phyloP scores from a whole-genome alignment of 129 eudicot species.

The Pulicaria dysenterica region DNA sequence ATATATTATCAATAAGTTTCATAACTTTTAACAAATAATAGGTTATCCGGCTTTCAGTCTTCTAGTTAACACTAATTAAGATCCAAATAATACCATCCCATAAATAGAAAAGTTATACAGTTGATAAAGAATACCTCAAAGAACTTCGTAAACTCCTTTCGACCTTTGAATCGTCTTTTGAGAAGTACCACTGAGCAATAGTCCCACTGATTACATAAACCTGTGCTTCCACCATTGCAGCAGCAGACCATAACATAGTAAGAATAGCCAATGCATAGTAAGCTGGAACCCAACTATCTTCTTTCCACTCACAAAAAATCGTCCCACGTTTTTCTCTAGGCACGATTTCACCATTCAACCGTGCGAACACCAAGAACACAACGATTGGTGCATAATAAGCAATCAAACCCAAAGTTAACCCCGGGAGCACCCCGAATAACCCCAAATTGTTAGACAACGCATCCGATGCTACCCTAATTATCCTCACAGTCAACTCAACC shows the following conservation, averaged over 20 bases:
- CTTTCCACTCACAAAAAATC: constrained; percentile 75
- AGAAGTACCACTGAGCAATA: constrained; percentile 93
- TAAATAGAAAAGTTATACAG: not conserved
- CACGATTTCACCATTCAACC: constrained; percentile 71
- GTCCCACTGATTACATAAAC: constrained; percentile 91
- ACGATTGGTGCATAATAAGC: constrained; percentile 73
- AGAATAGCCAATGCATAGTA: constrained; percentile 79
- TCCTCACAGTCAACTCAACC: constrained; percentile 76
- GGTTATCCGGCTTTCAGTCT: too few relatives aligned
- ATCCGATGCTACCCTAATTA: constrained; percentile 78
- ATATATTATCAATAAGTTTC: too few relatives aligned
- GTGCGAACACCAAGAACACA: constrained; percentile 75
- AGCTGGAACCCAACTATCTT: constrained; percentile 94
- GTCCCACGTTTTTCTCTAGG: constrained; percentile 57
- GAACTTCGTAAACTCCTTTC: constrained; percentile 64
- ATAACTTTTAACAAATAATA: too few relatives aligned
- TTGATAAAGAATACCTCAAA: constrained; percentile 50
- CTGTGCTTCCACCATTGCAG: constrained; percentile 89
- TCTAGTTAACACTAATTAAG: not conserved
- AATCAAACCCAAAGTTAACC: constrained; percentile 56
- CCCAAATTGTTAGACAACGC: constrained; percentile 76
- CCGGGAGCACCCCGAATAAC: constrained; percentile 76
- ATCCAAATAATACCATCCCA: not conserved
- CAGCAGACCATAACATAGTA: constrained; percentile 91
- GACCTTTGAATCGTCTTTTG: constrained; percentile 61